Conservation (phyloP, 2,329 filamentous ascomycete genomes). For the Cryphonectria parasitica region DNA sequence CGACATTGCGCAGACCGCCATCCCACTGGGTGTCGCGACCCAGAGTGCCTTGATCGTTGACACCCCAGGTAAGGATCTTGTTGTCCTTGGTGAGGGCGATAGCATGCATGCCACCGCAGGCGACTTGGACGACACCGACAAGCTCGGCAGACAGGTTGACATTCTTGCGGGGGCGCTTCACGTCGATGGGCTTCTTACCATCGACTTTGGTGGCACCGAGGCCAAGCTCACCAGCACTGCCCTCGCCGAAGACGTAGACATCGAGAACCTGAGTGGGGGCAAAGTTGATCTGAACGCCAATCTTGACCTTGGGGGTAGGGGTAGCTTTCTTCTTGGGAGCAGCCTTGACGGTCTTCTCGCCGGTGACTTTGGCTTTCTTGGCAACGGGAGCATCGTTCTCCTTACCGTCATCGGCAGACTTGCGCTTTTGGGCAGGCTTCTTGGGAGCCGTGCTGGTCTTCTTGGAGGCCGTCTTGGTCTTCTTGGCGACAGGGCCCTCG, state of each 20-base stretch:
- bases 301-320: slow-evolving; percentile 30
- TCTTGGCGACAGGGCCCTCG: slow-evolving; percentile 58
- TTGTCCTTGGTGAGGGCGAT: slow-evolving; percentile 78
- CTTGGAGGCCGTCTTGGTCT: slow-evolving; percentile 25
- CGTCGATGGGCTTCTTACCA: slow-evolving; percentile 67
- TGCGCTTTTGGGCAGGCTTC: slow-evolving; percentile 37
- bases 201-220: slow-evolving; percentile 66
- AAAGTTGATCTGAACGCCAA: slow-evolving; percentile 58
- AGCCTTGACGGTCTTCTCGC: slow-evolving; percentile 46
- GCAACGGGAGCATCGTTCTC: slow-evolving; percentile 39
- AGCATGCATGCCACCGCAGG: slow-evolving; percentile 82
- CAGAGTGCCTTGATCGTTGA: slow-evolving; percentile 83
- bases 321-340: slow-evolving; percentile 27
- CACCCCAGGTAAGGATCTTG: slow-evolving; percentile 83
- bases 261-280: slow-evolving; percentile 67
- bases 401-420: slow-evolving; percentile 30
- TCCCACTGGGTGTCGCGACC: slow-evolving; percentile 72
- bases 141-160: slow-evolving; percentile 57
- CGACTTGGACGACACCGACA: slow-evolving; percentile 73
- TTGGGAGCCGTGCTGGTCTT: slow-evolving; percentile 21
- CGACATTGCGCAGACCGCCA: slow-evolving; percentile 59
- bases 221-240: slow-evolving; percentile 79
- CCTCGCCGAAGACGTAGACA: slow-evolving; percentile 81
- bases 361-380: slow-evolving; percentile 33
- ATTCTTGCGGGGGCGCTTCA: slow-evolving; percentile 75